A percentile compares a stretch with the other conserved stretches of the same genome.
phyloP scores from a whole-genome alignment of 768 basidiomycete species.

The Lentinula raphanica region DNA sequence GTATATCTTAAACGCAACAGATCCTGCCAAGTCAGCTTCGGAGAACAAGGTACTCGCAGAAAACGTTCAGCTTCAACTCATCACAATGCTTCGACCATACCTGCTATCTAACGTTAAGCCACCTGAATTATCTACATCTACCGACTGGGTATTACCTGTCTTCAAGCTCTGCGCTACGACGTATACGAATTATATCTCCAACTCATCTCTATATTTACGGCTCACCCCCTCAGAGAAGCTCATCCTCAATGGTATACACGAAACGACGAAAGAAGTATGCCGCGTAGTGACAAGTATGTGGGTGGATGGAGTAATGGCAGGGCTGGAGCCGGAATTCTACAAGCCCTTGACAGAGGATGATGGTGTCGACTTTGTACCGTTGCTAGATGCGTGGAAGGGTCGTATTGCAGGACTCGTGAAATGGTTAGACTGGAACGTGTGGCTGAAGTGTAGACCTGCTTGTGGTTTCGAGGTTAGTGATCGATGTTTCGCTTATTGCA shows the following conservation, averaged over 20 bases:
- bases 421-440: constrained; percentile 21
- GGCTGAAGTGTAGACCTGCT: constrained; percentile 18
- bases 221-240: constrained; percentile 15
- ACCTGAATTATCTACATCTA: constrained; percentile 1
- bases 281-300: constrained; percentile 14
- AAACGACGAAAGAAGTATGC: constrained; percentile 18
- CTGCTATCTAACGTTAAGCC: constrained; percentile 14
- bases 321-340: constrained; percentile 9
- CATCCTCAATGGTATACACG: constrained; percentile 14
- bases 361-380: background rate
- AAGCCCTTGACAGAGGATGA: constrained; percentile 1
- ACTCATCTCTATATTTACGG: background rate
- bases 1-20: constrained; percentile 26
- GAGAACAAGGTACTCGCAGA: constrained; percentile 11
- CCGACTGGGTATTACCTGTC: constrained; percentile 28
- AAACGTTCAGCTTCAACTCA: constrained; percentile 23
- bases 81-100: constrained; percentile 29
- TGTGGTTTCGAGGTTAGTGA: constrained; percentile 17
- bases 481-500: background rate
- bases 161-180: constrained; percentile 28
- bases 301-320: constrained; percentile 15
- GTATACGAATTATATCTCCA: constrained; percentile 22
- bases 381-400: constrained; percentile 12
- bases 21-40: background rate
- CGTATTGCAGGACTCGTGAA: constrained; percentile 10